These are phyloP conservation scores for Arachnopeziza araneosa DNA, from an alignment of 2,329 filamentous ascomycete species.

Conservation along the genomic window DNA sequence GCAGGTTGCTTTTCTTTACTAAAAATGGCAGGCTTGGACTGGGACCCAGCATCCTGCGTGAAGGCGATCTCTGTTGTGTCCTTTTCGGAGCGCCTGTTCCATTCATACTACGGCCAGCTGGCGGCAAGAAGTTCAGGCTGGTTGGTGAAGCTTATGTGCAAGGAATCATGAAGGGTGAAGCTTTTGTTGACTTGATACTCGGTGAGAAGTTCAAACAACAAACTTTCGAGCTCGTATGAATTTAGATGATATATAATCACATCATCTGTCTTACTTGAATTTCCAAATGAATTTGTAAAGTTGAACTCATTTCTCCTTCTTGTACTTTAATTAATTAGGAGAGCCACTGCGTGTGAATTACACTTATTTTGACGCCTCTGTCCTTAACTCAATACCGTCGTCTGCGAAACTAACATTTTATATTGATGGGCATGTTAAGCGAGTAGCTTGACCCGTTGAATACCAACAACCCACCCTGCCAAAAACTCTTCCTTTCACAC, in stretches of 20 bases:
- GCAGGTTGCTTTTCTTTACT: constrained; percentile 4
- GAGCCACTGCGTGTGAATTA: too few relatives aligned
- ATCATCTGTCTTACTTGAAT: background rate
- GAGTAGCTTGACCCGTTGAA: too few relatives aligned
- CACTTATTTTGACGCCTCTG: too few relatives aligned
- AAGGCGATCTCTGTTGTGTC: background rate
- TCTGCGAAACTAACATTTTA: too few relatives aligned
- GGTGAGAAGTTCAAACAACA: background rate
- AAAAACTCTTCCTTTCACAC: too few relatives aligned
- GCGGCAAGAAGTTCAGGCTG: background rate
- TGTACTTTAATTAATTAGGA: too few relatives aligned
- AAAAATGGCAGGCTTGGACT: background rate
- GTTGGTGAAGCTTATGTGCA: background rate
- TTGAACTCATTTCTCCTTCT: too few relatives aligned
- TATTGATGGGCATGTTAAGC: too few relatives aligned
- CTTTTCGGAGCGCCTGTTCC: background rate
- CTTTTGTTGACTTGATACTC: background rate
- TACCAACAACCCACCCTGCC: too few relatives aligned
- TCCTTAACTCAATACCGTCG: too few relatives aligned
- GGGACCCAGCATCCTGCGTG: background rate
- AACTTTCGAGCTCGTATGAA: background rate
- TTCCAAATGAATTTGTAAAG: too few relatives aligned
- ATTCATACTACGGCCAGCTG: background rate
- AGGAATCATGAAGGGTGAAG: background rate
- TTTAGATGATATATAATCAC: too few relatives aligned